phyloP scores from a whole-genome alignment of 164 flowering plant species.

The Akebia trifoliata region DNA sequence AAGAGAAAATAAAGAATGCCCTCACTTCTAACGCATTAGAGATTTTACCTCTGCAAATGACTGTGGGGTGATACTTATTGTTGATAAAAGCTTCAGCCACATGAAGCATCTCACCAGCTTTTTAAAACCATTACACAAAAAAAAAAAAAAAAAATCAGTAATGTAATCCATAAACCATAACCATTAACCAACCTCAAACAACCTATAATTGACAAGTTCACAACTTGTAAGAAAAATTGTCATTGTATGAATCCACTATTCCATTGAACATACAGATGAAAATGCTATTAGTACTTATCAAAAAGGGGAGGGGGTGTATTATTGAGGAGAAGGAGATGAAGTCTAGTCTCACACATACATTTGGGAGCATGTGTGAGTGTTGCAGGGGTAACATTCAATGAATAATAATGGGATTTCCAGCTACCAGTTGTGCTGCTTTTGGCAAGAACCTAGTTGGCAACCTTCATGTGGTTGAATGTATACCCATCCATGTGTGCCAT shows the following conservation, averaged over 20 bases:
- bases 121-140: constrained; percentile 11
- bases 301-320: no score
- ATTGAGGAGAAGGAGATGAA: no score
- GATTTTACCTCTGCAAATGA: constrained; percentile 81
- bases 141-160: background rate
- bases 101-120: constrained; percentile 99
- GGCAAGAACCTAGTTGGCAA: background rate
- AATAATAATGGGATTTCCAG: background rate
- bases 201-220: background rate
- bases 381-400: no score
- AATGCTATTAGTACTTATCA: no score
- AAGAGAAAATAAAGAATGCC: background rate
- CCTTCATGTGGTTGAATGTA: background rate
- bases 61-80: constrained; percentile 85
- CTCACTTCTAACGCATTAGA: background rate
- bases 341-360: no score
- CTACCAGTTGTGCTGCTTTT: background rate
- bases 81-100: constrained; percentile 92
- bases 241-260: no score
- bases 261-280: no score
- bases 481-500: background rate
- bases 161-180: background rate
- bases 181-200: background rate
- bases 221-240: background rate
- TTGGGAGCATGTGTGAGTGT: no score